Conservation (phyloP, 495 filamentous ascomycete species). For the Viridothelium virens region DNA sequence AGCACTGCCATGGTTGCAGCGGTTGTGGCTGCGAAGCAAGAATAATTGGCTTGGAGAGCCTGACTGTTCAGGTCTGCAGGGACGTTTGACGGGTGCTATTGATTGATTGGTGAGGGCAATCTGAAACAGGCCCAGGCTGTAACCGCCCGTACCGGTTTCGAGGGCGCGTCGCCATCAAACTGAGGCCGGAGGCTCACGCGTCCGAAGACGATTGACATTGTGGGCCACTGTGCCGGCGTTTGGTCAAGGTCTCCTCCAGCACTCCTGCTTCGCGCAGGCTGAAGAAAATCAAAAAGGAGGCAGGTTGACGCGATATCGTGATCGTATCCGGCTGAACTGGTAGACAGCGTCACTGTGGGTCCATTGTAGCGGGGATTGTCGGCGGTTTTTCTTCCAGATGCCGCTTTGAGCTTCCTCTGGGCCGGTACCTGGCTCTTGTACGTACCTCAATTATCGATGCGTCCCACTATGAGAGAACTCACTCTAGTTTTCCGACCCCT, state of each 20-base stretch:
- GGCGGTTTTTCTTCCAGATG: too few relatives aligned
- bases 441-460: too few relatives aligned
- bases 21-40: neutral
- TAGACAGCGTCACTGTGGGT: too few relatives aligned
- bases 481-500: neutral
- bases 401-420: neutral
- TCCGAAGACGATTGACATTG: neutral
- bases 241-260: neutral
- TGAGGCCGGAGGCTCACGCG: neutral
- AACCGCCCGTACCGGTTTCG: neutral
- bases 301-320: neutral
- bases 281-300: neutral
- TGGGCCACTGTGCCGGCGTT: neutral
- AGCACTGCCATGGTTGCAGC: neutral
- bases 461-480: neutral
- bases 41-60: neutral
- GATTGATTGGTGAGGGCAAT: neutral
- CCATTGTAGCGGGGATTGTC: too few relatives aligned
- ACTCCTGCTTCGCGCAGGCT: neutral
- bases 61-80: neutral
- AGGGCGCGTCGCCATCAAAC: neutral
- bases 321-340: neutral
- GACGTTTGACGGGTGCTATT: neutral
- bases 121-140: neutral
- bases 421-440: neutral